Evolutionary conservation across 495 filamentous ascomycete species (phyloP).

Genomic region (Penicillium odoratum): DNA sequence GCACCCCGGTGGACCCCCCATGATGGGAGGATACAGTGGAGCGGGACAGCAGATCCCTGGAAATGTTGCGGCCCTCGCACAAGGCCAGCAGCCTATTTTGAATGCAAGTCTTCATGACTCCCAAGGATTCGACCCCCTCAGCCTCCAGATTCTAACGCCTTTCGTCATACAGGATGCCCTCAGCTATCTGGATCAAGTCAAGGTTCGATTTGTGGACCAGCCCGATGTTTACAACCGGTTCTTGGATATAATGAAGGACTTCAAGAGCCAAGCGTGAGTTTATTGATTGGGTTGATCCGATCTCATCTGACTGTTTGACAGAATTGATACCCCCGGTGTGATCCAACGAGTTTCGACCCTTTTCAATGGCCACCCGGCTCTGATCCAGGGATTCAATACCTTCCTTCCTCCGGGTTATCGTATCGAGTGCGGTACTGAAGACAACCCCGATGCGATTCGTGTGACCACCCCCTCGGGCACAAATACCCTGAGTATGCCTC

Average conservation of each 20-base stretch:
- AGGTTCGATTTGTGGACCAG: slow-evolving; percentile 95
- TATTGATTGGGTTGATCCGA: neutral
- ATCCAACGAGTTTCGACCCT: slow-evolving; percentile 96
- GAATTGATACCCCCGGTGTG: slow-evolving; percentile 96
- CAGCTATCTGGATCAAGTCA: slow-evolving; percentile 97
- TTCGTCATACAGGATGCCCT: slow-evolving; percentile 74
- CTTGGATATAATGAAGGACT: slow-evolving; percentile 99
- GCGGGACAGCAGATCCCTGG: slow-evolving; percentile 49
- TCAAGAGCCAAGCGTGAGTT: slow-evolving; percentile 93
- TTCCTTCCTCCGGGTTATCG: slow-evolving; percentile 96
- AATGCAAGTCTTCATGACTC: slow-evolving; percentile 63
- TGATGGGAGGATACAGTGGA: slow-evolving; percentile 59
- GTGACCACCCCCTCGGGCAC: slow-evolving; percentile 95
- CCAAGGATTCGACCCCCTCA: neutral
- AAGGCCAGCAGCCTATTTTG: slow-evolving; percentile 93
- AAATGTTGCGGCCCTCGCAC: slow-evolving; percentile 61
- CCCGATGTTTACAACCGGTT: slow-evolving; percentile 98
- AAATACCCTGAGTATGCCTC: slow-evolving; percentile 59
- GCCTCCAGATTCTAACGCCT: slow-evolving; percentile 13
- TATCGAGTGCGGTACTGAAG: slow-evolving; percentile 90
- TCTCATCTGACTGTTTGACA: slow-evolving; percentile 28
- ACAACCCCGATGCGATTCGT: slow-evolving; percentile 91
- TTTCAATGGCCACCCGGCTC: slow-evolving; percentile 92
- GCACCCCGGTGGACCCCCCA: slow-evolving; percentile 58
- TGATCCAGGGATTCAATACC: slow-evolving; percentile 98